Base-by-base conservation (phyloP, 768 basidiomycete species). In the Rhodotorula kratochvilovae region DNA sequence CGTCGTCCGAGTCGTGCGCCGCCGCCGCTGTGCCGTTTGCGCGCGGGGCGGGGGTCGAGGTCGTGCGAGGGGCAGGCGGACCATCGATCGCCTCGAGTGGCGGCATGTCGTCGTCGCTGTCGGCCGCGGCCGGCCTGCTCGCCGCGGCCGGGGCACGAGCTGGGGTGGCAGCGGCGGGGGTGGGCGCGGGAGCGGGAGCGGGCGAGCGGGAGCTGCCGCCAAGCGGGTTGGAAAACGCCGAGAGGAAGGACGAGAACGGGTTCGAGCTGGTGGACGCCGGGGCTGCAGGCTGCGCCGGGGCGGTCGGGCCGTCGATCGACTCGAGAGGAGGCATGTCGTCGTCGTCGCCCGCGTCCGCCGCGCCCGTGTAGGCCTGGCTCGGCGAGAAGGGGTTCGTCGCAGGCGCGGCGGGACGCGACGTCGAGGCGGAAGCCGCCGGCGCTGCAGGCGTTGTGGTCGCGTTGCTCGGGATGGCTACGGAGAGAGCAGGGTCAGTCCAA, bases 321-420 rank as follows among this genome's bases (percentile, higher is more conserved):
- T 66, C 64, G 61, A 67, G 70, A 11, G 70, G 61, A 2, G 70
- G 70, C 65, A 71, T 62, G 36, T 67, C 65, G 31, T 71, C 70
- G 48, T 66, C 60, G 35, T 33, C 33, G 58, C 46, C 21, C 2
- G 23, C 46, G 5, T 42, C 42, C 16, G 16, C 42, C 33, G 27
- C 35, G 25, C 31, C 35, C 35, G 21, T 16, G 10, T 21, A 25
- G 25, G 15, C 5, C 31, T 25, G 19, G 4, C 21, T 60, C 54
- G 29, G 11, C 11, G 54, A 16, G 10, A 16, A 11, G 11, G 60
- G 33, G 25, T 10, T 57, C 58, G 35, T 70, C 67, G 29, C 15
- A 36, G 66, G 8, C 2, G 55, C 48, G n/a, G 50, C 21, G 8
- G 55, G 42, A 27, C n/a, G 58, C 16, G 59, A 19, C 7, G 33